Base-by-base conservation (phyloP, 257 asterid genomes). In the Fraxinus quadrangulata region DNA sequence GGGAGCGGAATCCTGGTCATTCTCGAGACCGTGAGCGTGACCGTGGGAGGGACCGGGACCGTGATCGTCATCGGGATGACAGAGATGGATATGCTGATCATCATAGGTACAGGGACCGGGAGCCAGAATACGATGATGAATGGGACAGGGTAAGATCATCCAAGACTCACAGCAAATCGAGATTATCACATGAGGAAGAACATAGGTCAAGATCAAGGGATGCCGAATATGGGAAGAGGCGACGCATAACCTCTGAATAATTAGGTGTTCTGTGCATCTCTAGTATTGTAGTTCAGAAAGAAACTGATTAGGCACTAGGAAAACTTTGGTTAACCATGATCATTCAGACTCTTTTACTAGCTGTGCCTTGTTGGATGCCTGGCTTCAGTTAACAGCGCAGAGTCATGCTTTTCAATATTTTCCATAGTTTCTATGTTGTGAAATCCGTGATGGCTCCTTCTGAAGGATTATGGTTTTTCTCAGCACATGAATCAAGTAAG, bases 121-220 rank as follows among this genome's bases (percentile, higher is more conserved):
- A 87, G 11, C 75, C 84, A 2, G 97, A 87, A 19, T 82, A 90
- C 78, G 92, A 86, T 71, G 92, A 92, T 70, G 97, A 90, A 21
- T 83, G 86, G 87, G 94, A 87, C 76, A 89, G 89, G 88, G 94
- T 91, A 83, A 86, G 92, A 85, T 88, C 96, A 23, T 86, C 97
- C 31, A 89, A 90, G 86, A 81, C 86, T 80, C 92, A 83, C 70
- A 80, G 89, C 82, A 90, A 92, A 85, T 84, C 94, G 39, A 80
- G 94, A 76, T 11, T 83, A 31, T 81, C 93, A 28, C 95, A 86
- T n/a, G 96, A 88, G 79, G 94, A 84, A 30, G 92, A 90, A 76
- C 92, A 82, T 36, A 80, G 92, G 79, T 87, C 97, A 28, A 90
- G 91, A 82, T 84, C 97, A 37, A 90, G 92, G 86, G 97, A 90